phyloP scores from a whole-genome alignment of 23 red algal species.

The Gracilaria domingensis region DNA sequence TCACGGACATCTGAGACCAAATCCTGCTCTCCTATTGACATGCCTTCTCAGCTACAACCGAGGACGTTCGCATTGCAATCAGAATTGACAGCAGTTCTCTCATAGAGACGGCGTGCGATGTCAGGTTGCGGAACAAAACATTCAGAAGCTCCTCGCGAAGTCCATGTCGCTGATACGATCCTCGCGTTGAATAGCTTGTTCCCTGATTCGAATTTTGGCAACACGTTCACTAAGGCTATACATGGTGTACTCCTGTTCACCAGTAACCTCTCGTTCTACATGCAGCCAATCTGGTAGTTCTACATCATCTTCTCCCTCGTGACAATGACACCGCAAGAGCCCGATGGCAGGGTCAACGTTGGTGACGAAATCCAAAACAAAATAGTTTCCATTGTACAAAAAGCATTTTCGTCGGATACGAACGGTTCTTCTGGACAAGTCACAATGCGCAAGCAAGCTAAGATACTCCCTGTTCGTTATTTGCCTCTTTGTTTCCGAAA shows the following conservation, averaged over 20 bases:
- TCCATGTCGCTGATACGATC: conserved; percentile 34
- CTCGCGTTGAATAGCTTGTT: conserved; percentile 11
- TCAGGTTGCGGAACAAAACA: background rate
- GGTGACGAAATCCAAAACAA: conserved; percentile 68
- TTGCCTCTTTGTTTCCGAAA: conserved; percentile 65
- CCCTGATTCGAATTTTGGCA: conserved; percentile 1
- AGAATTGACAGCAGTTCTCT: background rate
- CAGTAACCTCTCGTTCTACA: conserved; percentile 69
- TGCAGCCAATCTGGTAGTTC: conserved; percentile 59
- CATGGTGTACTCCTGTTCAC: conserved; percentile 67
- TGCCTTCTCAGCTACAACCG: background rate
- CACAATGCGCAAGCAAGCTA: conserved; percentile 59
- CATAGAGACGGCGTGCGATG: background rate
- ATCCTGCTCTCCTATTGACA: background rate
- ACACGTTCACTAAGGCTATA: conserved; percentile 47
- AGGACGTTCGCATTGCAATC: background rate
- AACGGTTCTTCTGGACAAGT: conserved; percentile 51
- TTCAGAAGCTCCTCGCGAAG: conserved; percentile 21
- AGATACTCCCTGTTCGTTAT: conserved; percentile 73
- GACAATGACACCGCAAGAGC: conserved; percentile 60
- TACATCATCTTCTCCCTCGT: conserved; percentile 54
- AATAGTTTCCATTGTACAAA: conserved; percentile 71
- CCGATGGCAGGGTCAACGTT: conserved; percentile 50
- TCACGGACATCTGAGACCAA: background rate
- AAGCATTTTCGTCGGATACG: conserved; percentile 75